phyloP scores from a whole-genome alignment of 1,139 yeast genomes.

The Saccharomyces pastorianus region DNA sequence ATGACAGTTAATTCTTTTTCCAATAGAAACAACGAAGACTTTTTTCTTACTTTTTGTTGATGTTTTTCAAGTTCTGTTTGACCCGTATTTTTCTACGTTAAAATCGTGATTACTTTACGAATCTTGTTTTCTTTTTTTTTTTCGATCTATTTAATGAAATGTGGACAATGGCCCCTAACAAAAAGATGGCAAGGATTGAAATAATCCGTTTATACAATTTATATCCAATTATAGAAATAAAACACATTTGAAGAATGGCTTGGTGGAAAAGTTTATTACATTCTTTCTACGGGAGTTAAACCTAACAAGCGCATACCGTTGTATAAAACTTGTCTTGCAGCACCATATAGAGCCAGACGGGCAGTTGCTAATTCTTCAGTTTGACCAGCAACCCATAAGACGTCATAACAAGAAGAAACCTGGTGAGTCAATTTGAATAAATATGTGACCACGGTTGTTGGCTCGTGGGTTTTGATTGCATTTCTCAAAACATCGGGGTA shows the following conservation, averaged over 20 bases:
- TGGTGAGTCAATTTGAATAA: constrained; percentile 86
- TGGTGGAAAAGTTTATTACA: constrained; percentile 41
- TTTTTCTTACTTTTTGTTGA: too few species aligned
- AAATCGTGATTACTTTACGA: not conserved
- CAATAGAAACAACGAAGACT: too few species aligned
- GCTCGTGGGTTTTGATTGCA: constrained; percentile 81
- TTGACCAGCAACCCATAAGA: constrained; percentile 97
- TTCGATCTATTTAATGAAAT: not conserved
- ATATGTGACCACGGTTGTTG: constrained; percentile 90
- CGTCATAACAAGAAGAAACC: constrained; percentile 91
- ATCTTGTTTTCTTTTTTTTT: not conserved
- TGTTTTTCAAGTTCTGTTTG: too few species aligned
- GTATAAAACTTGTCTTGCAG: constrained; percentile 83
- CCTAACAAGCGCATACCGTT: constrained; percentile 91
- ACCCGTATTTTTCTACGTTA: too few species aligned
- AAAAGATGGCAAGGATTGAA: not conserved
- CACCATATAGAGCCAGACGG: constrained; percentile 82
- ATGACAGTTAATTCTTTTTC: too few species aligned
- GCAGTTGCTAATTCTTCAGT: constrained; percentile 80
- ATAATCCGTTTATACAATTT: not conserved
- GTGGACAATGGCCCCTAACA: not conserved
- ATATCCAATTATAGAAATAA: not conserved
- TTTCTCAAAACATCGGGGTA: constrained; percentile 87
- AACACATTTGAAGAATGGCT: not conserved
- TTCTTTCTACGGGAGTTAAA: constrained; percentile 95